These are phyloP conservation scores for Cytospora mali DNA, from an alignment of 2,329 filamentous ascomycete genomes.

Conservation along the genomic window DNA sequence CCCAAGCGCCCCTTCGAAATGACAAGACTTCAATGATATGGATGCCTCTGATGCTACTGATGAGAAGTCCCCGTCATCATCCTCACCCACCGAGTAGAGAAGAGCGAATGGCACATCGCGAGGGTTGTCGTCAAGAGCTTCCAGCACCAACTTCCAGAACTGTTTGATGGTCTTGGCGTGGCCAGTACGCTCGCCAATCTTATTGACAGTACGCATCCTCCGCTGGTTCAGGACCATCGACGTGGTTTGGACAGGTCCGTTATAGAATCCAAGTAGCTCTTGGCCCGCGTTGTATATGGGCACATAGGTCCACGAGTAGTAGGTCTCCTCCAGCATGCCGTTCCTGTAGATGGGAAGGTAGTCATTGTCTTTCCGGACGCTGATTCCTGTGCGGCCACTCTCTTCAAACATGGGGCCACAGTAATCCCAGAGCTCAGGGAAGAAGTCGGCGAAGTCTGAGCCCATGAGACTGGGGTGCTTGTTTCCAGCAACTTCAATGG, in stretches of 20 bases:
- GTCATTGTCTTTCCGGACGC: constrained; percentile 40
- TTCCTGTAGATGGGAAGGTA: constrained; percentile 37
- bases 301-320: constrained; percentile 43
- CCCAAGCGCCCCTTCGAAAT: constrained; percentile 41
- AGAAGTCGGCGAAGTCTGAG: constrained; percentile 57
- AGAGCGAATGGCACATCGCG: constrained; percentile 46
- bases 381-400: constrained; percentile 40
- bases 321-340: constrained; percentile 44
- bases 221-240: constrained; percentile 39
- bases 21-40: constrained; percentile 41
- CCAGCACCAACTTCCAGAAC: constrained; percentile 40
- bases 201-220: constrained; percentile 39
- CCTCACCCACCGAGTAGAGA: constrained; percentile 44
- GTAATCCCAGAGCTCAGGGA: constrained; percentile 51
- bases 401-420: constrained; percentile 39
- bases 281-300: constrained; percentile 41
- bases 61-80: constrained; percentile 40
- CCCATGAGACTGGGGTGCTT: constrained; percentile 66
- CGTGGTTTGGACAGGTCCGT: constrained; percentile 43
- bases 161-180: constrained; percentile 40
- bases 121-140: constrained; percentile 39
- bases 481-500: constrained; percentile 59
- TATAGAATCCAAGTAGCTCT: constrained; percentile 43
- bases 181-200: constrained; percentile 36
- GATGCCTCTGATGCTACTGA: constrained; percentile 41